These are phyloP conservation scores for Dissophora globulifera DNA, from an alignment of 192 early-diverging fungal species.

Conservation along the genomic window DNA sequence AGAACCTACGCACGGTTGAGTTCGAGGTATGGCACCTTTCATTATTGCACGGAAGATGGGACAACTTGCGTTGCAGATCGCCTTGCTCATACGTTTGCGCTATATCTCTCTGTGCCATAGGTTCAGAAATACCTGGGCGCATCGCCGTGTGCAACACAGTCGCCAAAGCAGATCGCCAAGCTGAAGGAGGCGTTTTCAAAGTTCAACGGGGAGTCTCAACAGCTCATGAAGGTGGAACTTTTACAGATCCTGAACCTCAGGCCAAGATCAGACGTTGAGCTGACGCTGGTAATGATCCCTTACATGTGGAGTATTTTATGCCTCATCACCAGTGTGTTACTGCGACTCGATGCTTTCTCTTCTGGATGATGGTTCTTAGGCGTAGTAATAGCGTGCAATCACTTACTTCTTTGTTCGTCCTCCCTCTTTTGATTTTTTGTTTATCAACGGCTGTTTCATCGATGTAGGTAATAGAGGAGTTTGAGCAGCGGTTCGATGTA, in stretches of 20 bases:
- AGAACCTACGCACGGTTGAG: constrained; percentile 72
- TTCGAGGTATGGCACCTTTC: constrained; percentile 72
- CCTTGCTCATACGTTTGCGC: background rate
- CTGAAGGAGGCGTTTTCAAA: constrained; percentile 57
- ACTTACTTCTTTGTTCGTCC: background rate
- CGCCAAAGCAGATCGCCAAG: constrained; percentile 56
- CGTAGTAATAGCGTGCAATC: too few relatives aligned
- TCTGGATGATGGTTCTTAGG: too few relatives aligned
- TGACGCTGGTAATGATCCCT: constrained; percentile 64
- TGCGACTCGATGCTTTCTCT: too few relatives aligned
- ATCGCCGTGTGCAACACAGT: constrained; percentile 70
- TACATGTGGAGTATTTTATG: background rate
- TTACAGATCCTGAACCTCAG: constrained; percentile 80
- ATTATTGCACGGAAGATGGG: too few relatives aligned
- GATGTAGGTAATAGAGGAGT: constrained; percentile 76
- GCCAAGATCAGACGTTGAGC: constrained; percentile 71
- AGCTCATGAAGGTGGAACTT: constrained; percentile 78
- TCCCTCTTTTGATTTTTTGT: background rate
- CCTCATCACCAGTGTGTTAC: background rate
- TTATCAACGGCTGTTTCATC: too few relatives aligned
- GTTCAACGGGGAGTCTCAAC: constrained; percentile 11
- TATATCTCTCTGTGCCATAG: too few relatives aligned
- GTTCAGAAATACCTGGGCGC: constrained; percentile 65
- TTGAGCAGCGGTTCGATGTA: constrained; percentile 68
- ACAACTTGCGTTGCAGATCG: too few relatives aligned